phyloP scores from a whole-genome alignment of 1,284 basidiomycete species.

The Ustilago tritici region DNA sequence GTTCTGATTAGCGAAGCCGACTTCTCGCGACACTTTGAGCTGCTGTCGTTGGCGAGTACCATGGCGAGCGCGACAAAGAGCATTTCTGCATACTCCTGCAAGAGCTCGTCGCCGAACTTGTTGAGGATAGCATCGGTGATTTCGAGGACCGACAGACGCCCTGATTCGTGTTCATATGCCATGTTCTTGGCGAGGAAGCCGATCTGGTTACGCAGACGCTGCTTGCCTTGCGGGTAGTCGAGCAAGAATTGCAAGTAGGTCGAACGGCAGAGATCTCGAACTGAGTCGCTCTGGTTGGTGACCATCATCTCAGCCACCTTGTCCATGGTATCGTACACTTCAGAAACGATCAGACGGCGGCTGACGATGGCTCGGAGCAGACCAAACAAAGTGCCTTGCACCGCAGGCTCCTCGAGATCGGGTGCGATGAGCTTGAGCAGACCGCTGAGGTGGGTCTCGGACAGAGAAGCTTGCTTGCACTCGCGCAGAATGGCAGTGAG shows the following conservation, averaged over 20 bases:
- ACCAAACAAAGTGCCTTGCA: slow-evolving; percentile 85
- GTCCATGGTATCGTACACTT: slow-evolving; percentile 98
- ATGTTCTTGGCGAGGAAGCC: slow-evolving; percentile 93
- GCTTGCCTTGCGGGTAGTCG: slow-evolving; percentile 97
- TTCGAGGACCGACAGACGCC: slow-evolving; percentile 91
- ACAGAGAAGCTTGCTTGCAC: slow-evolving; percentile 76
- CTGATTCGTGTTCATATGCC: slow-evolving; percentile 89
- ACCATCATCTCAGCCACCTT: slow-evolving; percentile 94
- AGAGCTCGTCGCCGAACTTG: slow-evolving; percentile 84
- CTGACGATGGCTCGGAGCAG: slow-evolving; percentile 92
- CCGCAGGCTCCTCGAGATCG: slow-evolving; percentile 91
- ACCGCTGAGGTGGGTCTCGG: slow-evolving; percentile 88
- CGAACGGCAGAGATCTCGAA: slow-evolving; percentile 90
- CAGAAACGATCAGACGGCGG: slow-evolving; percentile 91
- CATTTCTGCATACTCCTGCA: slow-evolving; percentile 86
- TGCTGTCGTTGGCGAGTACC: slow-evolving; percentile 92
- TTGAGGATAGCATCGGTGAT: slow-evolving; percentile 82
- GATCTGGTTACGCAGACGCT: slow-evolving; percentile 87
- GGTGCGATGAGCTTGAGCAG: slow-evolving; percentile 87
- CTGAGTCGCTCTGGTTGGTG: slow-evolving; percentile 88
- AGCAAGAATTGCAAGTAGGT: slow-evolving; percentile 93
- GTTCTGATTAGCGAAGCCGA: slow-evolving; percentile 84
- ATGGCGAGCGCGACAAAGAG: slow-evolving; percentile 93
- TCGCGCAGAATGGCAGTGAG: slow-evolving; percentile 84
- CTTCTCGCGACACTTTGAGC: slow-evolving; percentile 87